These are phyloP conservation scores for Jacaranda mimosifolia DNA, from an alignment of 257 asterid species.

Conservation along the genomic window DNA sequence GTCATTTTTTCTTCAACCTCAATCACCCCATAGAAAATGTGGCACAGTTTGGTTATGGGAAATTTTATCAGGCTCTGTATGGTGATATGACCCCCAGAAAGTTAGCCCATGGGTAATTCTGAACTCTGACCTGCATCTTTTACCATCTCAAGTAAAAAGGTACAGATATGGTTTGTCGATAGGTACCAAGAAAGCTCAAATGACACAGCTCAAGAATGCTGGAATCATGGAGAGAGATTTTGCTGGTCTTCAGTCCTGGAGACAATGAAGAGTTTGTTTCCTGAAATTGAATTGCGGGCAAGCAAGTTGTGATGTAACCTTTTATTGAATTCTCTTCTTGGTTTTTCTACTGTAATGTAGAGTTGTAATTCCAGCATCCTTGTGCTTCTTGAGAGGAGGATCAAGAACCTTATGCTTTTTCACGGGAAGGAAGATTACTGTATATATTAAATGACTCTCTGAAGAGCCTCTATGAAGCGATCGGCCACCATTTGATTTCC, in stretches of 20 bases:
- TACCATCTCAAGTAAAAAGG: neutral
- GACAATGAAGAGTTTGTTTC: neutral
- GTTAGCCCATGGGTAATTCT: neutral
- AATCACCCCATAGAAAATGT: neutral
- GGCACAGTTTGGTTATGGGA: neutral
- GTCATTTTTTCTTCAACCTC: neutral
- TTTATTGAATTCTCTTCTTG: neutral
- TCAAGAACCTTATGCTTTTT: conserved; percentile 7
- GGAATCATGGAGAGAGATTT: neutral
- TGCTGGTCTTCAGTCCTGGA: neutral
- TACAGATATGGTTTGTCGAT: neutral
- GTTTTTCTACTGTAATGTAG: conserved; percentile 13
- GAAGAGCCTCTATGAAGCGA: neutral
- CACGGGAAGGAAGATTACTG: neutral
- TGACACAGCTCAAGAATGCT: neutral
- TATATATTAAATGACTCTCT: conserved; percentile 9
- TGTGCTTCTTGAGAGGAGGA: conserved; percentile 23
- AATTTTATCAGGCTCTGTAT: neutral
- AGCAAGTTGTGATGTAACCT: neutral
- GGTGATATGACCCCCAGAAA: neutral
- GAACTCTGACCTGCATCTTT: neutral
- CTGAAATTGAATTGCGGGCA: neutral
- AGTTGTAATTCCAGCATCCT: neutral
- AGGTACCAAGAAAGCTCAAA: conserved; percentile 3
- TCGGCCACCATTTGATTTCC: no score